phyloP scores from a whole-genome alignment of 2,329 filamentous ascomycete species.

The Dichotomopilus funicola region DNA sequence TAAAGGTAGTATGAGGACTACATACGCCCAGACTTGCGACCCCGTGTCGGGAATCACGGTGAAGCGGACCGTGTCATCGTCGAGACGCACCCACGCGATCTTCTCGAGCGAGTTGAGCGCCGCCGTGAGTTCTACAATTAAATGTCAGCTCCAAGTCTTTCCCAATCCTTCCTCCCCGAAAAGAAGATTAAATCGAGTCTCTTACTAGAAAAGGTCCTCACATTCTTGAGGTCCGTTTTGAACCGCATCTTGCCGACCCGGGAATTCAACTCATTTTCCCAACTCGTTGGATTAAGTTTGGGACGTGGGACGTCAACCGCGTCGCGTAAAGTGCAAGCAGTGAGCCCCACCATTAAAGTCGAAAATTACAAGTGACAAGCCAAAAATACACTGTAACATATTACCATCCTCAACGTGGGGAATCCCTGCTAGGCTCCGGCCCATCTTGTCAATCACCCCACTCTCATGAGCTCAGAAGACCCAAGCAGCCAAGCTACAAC shows the following conservation, averaged over 20 bases:
- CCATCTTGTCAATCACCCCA: not conserved
- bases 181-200: not conserved
- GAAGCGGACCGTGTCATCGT: conserved; percentile 82
- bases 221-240: conserved; percentile 59
- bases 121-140: conserved; percentile 50
- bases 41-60: conserved; percentile 93
- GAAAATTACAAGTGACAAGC: no score
- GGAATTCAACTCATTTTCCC: not conserved
- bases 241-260: conserved; percentile 49
- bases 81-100: conserved; percentile 84
- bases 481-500: no score
- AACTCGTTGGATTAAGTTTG: not conserved
- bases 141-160: no score
- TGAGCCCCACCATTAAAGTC: not conserved
- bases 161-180: no score
- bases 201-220: conserved; percentile 59
- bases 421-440: not conserved
- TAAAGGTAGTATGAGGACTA: no score
- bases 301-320: not conserved
- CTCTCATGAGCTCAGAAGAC: no score
- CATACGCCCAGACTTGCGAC: conserved; percentile 92
- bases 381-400: not conserved
- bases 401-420: not conserved
- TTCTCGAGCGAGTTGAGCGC: conserved; percentile 65
- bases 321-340: conserved; percentile 2